Evolutionary conservation across 2,329 filamentous ascomycete species (phyloP), one percentile per base, ranked within the genome.

Genomic region (Pseudodiploospora longispora): DNA sequence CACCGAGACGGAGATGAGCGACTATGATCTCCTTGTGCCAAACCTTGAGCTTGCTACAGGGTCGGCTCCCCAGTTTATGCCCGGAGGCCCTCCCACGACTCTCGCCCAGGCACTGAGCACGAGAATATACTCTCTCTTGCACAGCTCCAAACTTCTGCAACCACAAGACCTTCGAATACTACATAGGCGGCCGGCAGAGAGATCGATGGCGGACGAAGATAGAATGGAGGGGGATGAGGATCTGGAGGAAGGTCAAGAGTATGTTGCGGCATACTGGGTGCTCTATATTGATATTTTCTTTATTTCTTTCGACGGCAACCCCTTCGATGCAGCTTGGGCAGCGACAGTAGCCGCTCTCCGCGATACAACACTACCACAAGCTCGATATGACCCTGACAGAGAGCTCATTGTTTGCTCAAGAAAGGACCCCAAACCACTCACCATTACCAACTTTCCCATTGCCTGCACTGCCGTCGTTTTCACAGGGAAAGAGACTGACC

Each of bases 231-330:
- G 66, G 1, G 57, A 57, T 1, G 56, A 59, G 6, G 54, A 52
- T 27, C 42, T 43, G 10, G 52, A 50, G 4, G 59, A 66, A 5
- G 66, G 62, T 37, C 62, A 67, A 8, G 61, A 60, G 6, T 59
- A 60, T n/a, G 65, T 91, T 8, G 91, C 86, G 60, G 93, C 85
- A 0, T 97, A 94, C 64, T 98, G 91, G 93, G 83, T 87, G 7
- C 78, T 98, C 19, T 96, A 95, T 64, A 86, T 98, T 52, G 91
- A 97, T 59, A 74, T 96, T n/a, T 78, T 96, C 59, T 93, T 95
- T 66, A 83, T 98, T 53, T 94, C 87, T 0, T 80, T 95, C 40
- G 90, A 95, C 51, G 91, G 91, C 5, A 95, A 93, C 57, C 80
- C 88, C 2, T 90, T 97, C 52, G 91, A 98, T 58, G 86, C 87